A percentile compares a stretch with the other conserved stretches of the same genome.
These are phyloP conservation scores for Thalassiosira ordinaria DNA, from an alignment of 352 stramenopile species.

Conservation along the genomic window DNA sequence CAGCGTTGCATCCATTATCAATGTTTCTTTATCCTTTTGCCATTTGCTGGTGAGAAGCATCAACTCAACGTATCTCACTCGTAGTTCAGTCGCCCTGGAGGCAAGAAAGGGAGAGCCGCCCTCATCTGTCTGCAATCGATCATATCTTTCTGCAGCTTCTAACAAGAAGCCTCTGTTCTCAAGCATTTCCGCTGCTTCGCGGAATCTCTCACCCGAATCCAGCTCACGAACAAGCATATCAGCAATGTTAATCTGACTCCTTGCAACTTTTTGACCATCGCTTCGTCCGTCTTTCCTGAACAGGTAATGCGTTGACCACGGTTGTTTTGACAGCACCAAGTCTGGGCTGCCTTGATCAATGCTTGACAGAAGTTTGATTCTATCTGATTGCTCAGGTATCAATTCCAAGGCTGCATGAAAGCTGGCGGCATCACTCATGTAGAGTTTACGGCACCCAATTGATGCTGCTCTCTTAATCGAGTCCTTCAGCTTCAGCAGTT, in stretches of 20 bases:
- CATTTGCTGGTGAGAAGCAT: constrained; percentile 16
- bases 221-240: constrained; percentile 39
- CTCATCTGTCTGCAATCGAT: too few species aligned
- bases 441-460: constrained; percentile 32
- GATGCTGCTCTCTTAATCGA: constrained; percentile 23
- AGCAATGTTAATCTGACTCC: constrained; percentile 26
- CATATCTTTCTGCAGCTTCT: constrained; percentile 40
- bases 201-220: constrained; percentile 1
- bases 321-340: constrained; percentile 20
- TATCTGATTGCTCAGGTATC: constrained; percentile 7
- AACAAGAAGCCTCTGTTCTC: constrained; percentile 39
- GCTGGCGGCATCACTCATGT: constrained; percentile 8
- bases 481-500: constrained; percentile 1
- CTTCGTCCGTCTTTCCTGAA: constrained; percentile 12
- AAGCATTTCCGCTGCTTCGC: constrained; percentile 14
- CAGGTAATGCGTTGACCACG: constrained; percentile 21
- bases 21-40: constrained; percentile 13
- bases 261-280: not conserved
- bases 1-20: constrained; percentile 3
- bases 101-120: too few species aligned
- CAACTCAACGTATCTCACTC: constrained; percentile 39
- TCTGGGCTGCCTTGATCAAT: constrained; percentile 5
- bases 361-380: constrained; percentile 29
- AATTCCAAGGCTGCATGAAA: constrained; percentile 26
- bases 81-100: too few species aligned